These are phyloP conservation scores for Entonaema liquescens DNA, from an alignment of 495 filamentous ascomycete species.

Conservation along the genomic window DNA sequence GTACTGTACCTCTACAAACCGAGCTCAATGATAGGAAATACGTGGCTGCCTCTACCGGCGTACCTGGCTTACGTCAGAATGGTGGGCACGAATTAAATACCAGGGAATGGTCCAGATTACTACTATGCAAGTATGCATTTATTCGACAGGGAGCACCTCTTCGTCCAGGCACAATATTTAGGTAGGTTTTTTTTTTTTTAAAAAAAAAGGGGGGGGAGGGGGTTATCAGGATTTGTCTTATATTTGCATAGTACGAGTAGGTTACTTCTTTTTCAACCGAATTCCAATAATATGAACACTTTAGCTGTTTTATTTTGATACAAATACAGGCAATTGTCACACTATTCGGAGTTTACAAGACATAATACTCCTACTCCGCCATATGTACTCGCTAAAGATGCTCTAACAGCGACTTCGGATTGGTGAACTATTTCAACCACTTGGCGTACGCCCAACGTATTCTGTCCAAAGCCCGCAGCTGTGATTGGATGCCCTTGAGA, in stretches of 20 bases:
- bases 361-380: background rate
- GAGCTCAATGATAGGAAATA: background rate
- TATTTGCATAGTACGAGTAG: conserved; percentile 6
- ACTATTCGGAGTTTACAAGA: background rate
- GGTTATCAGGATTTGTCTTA: conserved; percentile 6
- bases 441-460: conserved; percentile 88
- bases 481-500: conserved; percentile 75
- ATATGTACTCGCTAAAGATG: conserved; percentile 1
- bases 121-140: conserved; percentile 1
- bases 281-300: background rate
- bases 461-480: conserved; percentile 78
- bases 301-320: background rate
- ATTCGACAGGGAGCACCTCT: background rate
- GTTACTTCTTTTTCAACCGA: conserved; percentile 23
- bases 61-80: conserved; percentile 23
- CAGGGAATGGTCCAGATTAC: background rate
- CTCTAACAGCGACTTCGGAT: background rate
- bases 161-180: background rate
- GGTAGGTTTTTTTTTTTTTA: too few relatives aligned
- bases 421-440: conserved; percentile 60
- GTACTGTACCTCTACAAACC: background rate
- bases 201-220: conserved; percentile 3
- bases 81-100: conserved; percentile 12
- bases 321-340: background rate
- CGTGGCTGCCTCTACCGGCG: background rate